Conservation (phyloP, 2,329 filamentous ascomycete species). For the Diaporthe nobilis region DNA sequence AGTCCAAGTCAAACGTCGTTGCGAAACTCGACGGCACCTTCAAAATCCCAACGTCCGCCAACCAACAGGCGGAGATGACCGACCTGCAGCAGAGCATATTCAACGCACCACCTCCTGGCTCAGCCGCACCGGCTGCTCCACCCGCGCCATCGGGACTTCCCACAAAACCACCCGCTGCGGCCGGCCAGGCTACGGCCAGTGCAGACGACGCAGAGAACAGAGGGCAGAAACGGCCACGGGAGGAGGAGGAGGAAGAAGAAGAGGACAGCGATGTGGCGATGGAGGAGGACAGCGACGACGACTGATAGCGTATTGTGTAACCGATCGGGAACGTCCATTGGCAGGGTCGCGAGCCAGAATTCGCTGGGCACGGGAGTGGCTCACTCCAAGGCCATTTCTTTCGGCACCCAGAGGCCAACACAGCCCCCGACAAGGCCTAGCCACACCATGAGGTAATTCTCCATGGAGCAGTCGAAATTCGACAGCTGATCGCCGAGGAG, state of each 20-base stretch:
- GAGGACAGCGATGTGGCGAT: slow-evolving; percentile 72
- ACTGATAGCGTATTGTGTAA: slow-evolving; percentile 57
- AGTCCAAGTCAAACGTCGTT: slow-evolving; percentile 88
- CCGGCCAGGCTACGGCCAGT: slow-evolving; percentile 65
- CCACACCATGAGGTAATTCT: slow-evolving; percentile 89
- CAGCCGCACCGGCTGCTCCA: slow-evolving; percentile 57
- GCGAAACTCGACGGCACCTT: slow-evolving; percentile 94
- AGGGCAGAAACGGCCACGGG: slow-evolving; percentile 79
- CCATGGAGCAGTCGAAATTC: slow-evolving; percentile 70
- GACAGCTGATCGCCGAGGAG: slow-evolving; percentile 86
- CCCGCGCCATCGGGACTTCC: slow-evolving; percentile 57
- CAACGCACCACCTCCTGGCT: slow-evolving; percentile 72
- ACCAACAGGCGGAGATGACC: slow-evolving; percentile 74
- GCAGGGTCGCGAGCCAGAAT: slow-evolving; percentile 3
- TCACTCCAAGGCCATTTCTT: slow-evolving; percentile 70
- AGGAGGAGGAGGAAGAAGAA: slow-evolving; percentile 73
- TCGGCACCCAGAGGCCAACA: slow-evolving; percentile 84
- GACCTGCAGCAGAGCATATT: slow-evolving; percentile 87
- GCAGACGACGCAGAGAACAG: slow-evolving; percentile 68
- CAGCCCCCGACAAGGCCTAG: slow-evolving; percentile 87
- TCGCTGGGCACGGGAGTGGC: slow-evolving; percentile 34
- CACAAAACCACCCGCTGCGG: slow-evolving; percentile 63
- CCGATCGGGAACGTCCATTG: slow-evolving; percentile 1
- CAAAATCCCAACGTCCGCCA: slow-evolving; percentile 72
- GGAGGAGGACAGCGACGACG: slow-evolving; percentile 81